Base-by-base conservation (phyloP, 768 basidiomycete genomes). In the Suillus plorans region DNA sequence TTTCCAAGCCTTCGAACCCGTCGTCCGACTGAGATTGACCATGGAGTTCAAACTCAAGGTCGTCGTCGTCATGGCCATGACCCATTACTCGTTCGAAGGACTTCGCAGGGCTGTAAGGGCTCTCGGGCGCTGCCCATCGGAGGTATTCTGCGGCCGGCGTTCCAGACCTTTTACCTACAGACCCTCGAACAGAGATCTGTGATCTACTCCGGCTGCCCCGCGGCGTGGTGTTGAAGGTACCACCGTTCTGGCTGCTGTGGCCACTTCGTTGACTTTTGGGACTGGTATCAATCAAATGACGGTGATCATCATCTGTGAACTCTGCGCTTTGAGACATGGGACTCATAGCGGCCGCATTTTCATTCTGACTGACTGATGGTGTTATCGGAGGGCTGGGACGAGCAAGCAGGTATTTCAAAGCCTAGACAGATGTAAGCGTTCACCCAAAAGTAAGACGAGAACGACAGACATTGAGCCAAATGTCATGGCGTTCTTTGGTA, bases 401-500 rank as follows among this genome's bases (percentile, higher is more conserved):
- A 47, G 91, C 85, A 41, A 97, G 82, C 39, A 98, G 86, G 71
- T 97, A 98, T 75, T 91, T 89, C 68, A 99, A 81, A 41, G 96
- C 97, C 96, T 98, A 70, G 34, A 62, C 57, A 60, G 25, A 34
- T 61, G 49, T 64, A 67, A 62, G 60, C 37, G 64, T 63, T 60
- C 4, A 44, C 16, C 13, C 50, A 47, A 45, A 63, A 64, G 39
- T 63, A 31, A 64, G 65, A 58, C 8, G 37, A 67, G 60, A 67
- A 49, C 45, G 6, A 80, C 88, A 65, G 76, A 95, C 95, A 77
- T 89, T 91, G 61, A 94, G 81, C 97, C 97, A 99, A 66, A 98
- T 95, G 70, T 99, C 96, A 73, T 99, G 97, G 62, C 96, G 84
- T 69, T 99, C 97, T 74, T 93, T 92, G 9, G 90, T 96, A 2